Percentiles rank a stretch among this genome's conserved stretches.
These are phyloP conservation scores for Artemisia annua DNA, from an alignment of 129 eudicot species.

Conservation along the genomic window DNA sequence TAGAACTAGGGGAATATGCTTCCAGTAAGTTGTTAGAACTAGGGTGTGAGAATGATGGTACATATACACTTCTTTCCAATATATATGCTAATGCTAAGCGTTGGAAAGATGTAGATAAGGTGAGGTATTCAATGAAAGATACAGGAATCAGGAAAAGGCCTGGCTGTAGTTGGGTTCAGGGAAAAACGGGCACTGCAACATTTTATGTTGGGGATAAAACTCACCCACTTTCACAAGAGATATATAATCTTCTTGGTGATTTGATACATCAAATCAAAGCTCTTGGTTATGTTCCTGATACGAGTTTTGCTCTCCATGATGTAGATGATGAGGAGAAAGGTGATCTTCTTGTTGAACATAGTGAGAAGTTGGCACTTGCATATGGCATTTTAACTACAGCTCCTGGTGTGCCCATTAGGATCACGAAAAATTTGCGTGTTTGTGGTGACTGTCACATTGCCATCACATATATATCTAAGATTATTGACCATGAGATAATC, in stretches of 20 bases:
- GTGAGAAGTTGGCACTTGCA: constrained; percentile 86
- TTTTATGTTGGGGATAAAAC: constrained; percentile 80
- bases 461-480: constrained; percentile 56
- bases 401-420: constrained; percentile 70
- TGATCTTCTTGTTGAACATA: constrained; percentile 66
- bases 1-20: constrained; percentile 86
- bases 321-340: constrained; percentile 92
- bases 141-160: constrained; percentile 76
- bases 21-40: constrained; percentile 52
- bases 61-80: constrained; percentile 86
- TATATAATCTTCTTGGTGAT: constrained; percentile 55
- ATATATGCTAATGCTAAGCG: constrained; percentile 76
- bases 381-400: constrained; percentile 65
- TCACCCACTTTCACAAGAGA: constrained; percentile 59
- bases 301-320: constrained; percentile 82
- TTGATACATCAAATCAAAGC: constrained; percentile 56
- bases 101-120: constrained; percentile 79
- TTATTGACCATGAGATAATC: constrained; percentile 65
- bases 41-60: constrained; percentile 70
- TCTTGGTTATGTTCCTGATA: constrained; percentile 82
- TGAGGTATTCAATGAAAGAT: constrained; percentile 65
- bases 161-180: constrained; percentile 96
- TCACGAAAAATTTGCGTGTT: constrained; percentile 79
- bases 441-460: constrained; percentile 93
- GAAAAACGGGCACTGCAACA: constrained; percentile 56